phyloP scores from a whole-genome alignment of 2,329 filamentous ascomycete genomes.

The Penicillium rolfsii region DNA sequence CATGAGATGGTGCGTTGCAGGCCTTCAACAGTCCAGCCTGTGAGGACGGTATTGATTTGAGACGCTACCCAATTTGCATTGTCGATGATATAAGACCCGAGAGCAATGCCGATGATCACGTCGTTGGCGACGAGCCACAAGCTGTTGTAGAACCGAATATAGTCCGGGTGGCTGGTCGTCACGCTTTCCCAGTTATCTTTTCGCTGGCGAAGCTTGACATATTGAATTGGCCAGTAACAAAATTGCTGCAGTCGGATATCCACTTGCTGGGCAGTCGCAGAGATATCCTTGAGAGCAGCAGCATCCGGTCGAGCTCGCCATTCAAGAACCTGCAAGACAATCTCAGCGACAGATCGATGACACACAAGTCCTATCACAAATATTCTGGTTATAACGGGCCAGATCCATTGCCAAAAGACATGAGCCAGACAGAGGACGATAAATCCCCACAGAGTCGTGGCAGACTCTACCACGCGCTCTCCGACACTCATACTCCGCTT shows the following conservation, averaged over 20 bases:
- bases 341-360: conserved; percentile 79
- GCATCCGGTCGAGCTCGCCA: conserved; percentile 78
- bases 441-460: conserved; percentile 80
- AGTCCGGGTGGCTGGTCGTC: conserved; percentile 92
- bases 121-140: conserved; percentile 98
- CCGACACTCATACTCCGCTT: conserved; percentile 89
- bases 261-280: conserved; percentile 93
- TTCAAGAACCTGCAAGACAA: conserved; percentile 77
- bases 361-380: conserved; percentile 80
- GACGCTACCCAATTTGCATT: conserved; percentile 83
- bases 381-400: conserved; percentile 71
- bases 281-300: conserved; percentile 90
- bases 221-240: conserved; percentile 98
- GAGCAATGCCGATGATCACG: conserved; percentile 94
- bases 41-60: conserved; percentile 75
- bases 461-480: conserved; percentile 91
- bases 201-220: conserved; percentile 83
- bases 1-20: conserved; percentile 87
- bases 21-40: conserved; percentile 83
- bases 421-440: conserved; percentile 70
- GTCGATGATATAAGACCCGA: conserved; percentile 96
- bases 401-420: conserved; percentile 72
- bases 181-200: conserved; percentile 95
- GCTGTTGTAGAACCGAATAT: conserved; percentile 98
- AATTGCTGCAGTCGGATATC: conserved; percentile 97